These are phyloP conservation scores for Arxiozyma heterogenica DNA, from an alignment of 1,139 yeast species.

Conservation along the genomic window DNA sequence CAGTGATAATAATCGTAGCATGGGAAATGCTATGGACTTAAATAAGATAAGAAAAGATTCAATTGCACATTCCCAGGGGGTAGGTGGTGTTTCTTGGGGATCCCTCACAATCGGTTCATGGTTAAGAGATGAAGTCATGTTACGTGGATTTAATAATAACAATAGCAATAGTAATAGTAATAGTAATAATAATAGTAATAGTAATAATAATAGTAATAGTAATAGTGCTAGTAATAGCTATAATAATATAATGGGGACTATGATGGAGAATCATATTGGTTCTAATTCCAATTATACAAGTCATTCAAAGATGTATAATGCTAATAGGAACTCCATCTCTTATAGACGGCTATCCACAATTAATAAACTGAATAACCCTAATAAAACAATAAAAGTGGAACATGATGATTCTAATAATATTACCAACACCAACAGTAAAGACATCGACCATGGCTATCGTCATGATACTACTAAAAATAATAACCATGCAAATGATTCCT, in stretches of 20 bases:
- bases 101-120: slow-evolving; percentile 90
- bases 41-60: slow-evolving; percentile 48
- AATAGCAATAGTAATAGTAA: slow-evolving; percentile 6
- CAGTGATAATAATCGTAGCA: neutral
- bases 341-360: slow-evolving; percentile 12
- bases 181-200: neutral
- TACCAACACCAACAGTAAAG: too few species aligned
- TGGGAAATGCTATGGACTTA: neutral
- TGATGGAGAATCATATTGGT: neutral
- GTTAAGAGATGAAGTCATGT: slow-evolving; percentile 82
- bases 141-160: slow-evolving; percentile 8
- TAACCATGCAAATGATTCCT: neutral
- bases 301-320: neutral
- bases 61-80: slow-evolving; percentile 92
- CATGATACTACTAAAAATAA: too few species aligned
- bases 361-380: slow-evolving; percentile 3
- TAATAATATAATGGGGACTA: neutral
- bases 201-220: slow-evolving; percentile 1
- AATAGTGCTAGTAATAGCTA: slow-evolving; percentile 3
- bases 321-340: slow-evolving; percentile 6
- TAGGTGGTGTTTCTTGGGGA: slow-evolving; percentile 99
- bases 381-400: neutral
- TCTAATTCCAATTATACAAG: neutral
- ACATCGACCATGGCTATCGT: too few species aligned
- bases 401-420: neutral